These are phyloP conservation scores for Tetratostichococcus sp. DNA, from an alignment of 139 green algal genomes.

Conservation along the genomic window DNA sequence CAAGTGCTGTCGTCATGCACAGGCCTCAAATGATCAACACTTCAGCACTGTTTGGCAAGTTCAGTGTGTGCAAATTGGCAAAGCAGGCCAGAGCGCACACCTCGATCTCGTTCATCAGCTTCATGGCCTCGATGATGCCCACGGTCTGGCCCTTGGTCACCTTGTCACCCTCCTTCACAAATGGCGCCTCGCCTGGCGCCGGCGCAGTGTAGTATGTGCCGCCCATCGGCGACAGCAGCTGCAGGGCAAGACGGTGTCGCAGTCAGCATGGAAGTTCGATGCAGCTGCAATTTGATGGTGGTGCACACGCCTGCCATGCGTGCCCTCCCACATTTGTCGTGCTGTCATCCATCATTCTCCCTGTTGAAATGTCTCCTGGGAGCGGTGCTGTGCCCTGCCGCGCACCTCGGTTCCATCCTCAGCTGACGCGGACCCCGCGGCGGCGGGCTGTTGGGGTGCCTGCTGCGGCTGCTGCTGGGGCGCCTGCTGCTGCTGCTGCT, in stretches of 20 bases:
- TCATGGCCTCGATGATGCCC: constrained; percentile 97
- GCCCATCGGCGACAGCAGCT: constrained; percentile 66
- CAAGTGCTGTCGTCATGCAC: neutral
- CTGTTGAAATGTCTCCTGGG: no score
- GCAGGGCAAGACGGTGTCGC: constrained; percentile 13
- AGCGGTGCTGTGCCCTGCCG: no score
- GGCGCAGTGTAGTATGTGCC: constrained; percentile 74
- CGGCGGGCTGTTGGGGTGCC: constrained; percentile 40
- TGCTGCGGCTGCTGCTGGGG: constrained; percentile 30
- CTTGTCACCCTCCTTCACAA: constrained; percentile 87
- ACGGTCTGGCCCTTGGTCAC: constrained; percentile 92
- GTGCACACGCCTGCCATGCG: no score
- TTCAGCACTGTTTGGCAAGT: neutral
- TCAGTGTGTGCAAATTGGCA: no score
- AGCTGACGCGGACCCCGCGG: constrained; percentile 45
- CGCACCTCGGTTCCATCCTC: constrained; percentile 17
- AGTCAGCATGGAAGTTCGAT: no score
- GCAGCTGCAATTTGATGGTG: no score
- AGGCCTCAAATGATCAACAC: no score
- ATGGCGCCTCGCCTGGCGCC: constrained; percentile 86
- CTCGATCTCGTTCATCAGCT: constrained; percentile 99
- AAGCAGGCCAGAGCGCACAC: no score
- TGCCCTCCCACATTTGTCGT: no score
- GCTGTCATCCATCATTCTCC: no score
- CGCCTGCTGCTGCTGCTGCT: constrained; percentile 29